These are phyloP conservation scores for Chaetomiaceae sp. DNA, from an alignment of 2,329 filamentous ascomycete species.

Conservation along the genomic window DNA sequence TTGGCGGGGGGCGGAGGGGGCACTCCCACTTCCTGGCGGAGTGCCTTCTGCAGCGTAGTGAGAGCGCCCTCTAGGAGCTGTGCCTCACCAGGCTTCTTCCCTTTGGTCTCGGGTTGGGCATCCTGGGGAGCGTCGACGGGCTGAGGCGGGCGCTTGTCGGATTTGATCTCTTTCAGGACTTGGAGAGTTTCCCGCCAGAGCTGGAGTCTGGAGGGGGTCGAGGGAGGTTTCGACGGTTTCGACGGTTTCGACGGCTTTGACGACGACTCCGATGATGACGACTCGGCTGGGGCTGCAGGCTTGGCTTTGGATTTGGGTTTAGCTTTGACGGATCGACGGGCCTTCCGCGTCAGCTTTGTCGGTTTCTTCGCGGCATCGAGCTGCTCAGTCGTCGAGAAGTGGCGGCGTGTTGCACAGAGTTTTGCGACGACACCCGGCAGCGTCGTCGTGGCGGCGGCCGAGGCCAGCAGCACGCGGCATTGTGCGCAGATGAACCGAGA, in stretches of 20 bases:
- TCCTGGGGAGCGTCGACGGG: background rate
- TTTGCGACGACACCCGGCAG: conserved; percentile 5
- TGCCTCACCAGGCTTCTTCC: background rate
- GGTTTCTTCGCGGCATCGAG: background rate
- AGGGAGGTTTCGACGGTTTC: too few relatives aligned
- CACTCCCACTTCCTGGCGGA: conserved; percentile 30
- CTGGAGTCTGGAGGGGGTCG: background rate
- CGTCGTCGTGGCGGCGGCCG: conserved; percentile 1
- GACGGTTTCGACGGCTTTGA: too few relatives aligned
- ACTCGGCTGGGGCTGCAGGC: background rate
- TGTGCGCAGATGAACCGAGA: conserved; percentile 21
- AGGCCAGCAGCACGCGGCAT: conserved; percentile 19
- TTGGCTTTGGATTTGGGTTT: background rate
- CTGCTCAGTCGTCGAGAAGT: conserved; percentile 11
- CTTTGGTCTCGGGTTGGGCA: background rate
- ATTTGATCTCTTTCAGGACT: conserved; percentile 26
- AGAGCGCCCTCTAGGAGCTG: conserved; percentile 35
- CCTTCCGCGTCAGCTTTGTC: conserved; percentile 14
- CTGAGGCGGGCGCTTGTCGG: background rate
- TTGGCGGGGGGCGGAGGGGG: conserved; percentile 4
- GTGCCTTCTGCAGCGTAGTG: conserved; percentile 36
- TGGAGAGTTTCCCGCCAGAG: conserved; percentile 29
- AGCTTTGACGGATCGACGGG: background rate
- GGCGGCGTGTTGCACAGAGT: conserved; percentile 14
- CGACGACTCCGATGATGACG: too few relatives aligned